Conservation (phyloP, 148 eudicot species). For the Rhododendron williamsianum region DNA sequence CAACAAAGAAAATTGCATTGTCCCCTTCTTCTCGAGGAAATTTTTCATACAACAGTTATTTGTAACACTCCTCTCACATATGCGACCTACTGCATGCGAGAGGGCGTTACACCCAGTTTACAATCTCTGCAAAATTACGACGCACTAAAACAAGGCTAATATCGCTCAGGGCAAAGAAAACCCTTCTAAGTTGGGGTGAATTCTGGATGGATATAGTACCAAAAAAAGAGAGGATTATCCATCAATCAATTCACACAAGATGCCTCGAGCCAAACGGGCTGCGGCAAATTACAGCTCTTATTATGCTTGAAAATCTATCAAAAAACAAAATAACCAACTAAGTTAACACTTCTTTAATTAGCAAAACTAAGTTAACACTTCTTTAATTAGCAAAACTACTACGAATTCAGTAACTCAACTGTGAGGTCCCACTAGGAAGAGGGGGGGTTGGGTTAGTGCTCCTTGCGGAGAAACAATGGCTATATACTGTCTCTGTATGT, state of each 20-base stretch:
- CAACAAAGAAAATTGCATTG: not conserved
- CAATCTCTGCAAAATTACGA: not conserved
- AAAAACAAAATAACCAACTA: constrained; percentile 3
- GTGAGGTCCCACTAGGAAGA: constrained; percentile 10
- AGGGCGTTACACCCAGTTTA: not conserved
- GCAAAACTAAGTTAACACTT: not conserved
- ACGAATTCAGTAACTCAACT: constrained; percentile 10
- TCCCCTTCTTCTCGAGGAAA: not conserved
- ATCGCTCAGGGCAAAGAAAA: not conserved
- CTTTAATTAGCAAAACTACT: constrained; percentile 6
- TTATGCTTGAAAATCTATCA: not conserved
- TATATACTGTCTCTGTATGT: constrained; percentile 14
- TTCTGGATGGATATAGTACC: not conserved
- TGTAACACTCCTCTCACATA: no score
- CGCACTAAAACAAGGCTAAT: not conserved
- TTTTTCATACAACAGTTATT: no score
- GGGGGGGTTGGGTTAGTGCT: constrained; percentile 28
- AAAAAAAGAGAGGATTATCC: not conserved
- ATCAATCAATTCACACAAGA: not conserved
- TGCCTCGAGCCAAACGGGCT: not conserved
- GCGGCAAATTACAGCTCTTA: constrained; percentile 5
- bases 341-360: not conserved
- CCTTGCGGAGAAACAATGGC: constrained; percentile 39
- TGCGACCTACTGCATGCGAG: no score
- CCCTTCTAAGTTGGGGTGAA: not conserved